A percentile compares a stretch with the other conserved stretches of the same genome.
These are phyloP conservation scores for Colletotrichum spinosum DNA, from an alignment of 2,329 filamentous ascomycete species.

Conservation along the genomic window DNA sequence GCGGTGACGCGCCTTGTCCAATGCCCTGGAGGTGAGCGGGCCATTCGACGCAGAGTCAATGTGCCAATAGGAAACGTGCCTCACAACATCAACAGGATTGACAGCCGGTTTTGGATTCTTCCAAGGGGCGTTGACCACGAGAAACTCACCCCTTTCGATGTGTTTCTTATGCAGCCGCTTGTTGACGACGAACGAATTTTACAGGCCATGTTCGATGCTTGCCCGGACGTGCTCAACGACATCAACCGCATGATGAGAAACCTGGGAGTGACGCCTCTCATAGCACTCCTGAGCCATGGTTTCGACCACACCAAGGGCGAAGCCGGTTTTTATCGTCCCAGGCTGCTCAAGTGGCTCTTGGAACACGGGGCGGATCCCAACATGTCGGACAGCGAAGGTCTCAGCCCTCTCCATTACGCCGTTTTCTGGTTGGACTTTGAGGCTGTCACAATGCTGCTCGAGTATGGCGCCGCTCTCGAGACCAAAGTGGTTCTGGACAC, in stretches of 20 bases:
- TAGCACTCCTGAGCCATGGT: conserved; percentile 22
- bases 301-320: conserved; percentile 16
- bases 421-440: conserved; percentile 25
- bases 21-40: too few relatives aligned
- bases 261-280: not conserved
- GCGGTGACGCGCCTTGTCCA: too few relatives aligned
- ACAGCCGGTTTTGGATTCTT: too few relatives aligned
- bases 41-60: too few relatives aligned
- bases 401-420: conserved; percentile 24
- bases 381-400: conserved; percentile 16
- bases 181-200: conserved; percentile 21
- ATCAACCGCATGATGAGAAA: not conserved
- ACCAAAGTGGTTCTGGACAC: not conserved
- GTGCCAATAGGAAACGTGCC: too few relatives aligned
- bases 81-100: too few relatives aligned
- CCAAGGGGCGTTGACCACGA: too few relatives aligned
- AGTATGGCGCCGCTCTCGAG: conserved; percentile 1
- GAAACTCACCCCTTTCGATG: conserved; percentile 14
- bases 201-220: conserved; percentile 10
- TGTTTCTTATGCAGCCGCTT: conserved; percentile 25
- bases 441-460: conserved; percentile 15
- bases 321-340: conserved; percentile 18
- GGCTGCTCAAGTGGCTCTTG: conserved; percentile 23
- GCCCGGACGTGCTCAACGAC: not conserved
- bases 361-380: conserved; percentile 24